Evolutionary conservation across 106 monocot genomes (phyloP).

Genomic region (Hemerocallis citrina): DNA sequence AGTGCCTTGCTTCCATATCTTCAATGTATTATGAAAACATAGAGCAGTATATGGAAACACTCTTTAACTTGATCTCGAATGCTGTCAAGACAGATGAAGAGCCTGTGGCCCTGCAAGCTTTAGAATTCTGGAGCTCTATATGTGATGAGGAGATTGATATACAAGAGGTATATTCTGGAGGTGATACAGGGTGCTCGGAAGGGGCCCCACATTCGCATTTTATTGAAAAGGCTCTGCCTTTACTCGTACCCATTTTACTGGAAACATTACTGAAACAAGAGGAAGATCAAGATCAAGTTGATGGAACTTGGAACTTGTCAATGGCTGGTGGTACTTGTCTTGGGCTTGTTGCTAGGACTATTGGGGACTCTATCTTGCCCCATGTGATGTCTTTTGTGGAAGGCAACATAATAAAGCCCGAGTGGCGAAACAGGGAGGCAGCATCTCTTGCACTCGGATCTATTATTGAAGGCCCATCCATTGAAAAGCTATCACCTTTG

Average conservation of each 20-base stretch:
- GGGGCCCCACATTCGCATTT: conserved; percentile 7
- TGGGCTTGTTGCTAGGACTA: conserved; percentile 17
- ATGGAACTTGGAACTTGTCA: conserved; percentile 19
- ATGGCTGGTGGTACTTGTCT: conserved; percentile 30
- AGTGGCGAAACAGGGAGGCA: conserved; percentile 20
- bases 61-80: conserved; percentile 19
- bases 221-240: conserved; percentile 15
- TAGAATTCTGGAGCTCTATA: conserved; percentile 28
- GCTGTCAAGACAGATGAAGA: conserved; percentile 23
- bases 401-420: conserved; percentile 14
- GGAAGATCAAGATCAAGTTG: conserved; percentile 28
- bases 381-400: conserved; percentile 26
- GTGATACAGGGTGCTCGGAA: neutral
- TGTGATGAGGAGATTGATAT: conserved; percentile 28
- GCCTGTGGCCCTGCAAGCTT: conserved; percentile 20
- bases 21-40: conserved; percentile 21
- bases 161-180: conserved; percentile 9
- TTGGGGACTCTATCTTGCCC: conserved; percentile 14
- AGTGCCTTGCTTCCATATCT: conserved; percentile 22
- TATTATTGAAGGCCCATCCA: conserved; percentile 23
- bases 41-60: conserved; percentile 14
- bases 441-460: conserved; percentile 26
- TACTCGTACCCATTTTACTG: conserved; percentile 17
- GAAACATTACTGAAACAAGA: conserved; percentile 24
- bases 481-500: conserved; percentile 14